phyloP scores from a whole-genome alignment of 345 rosid species.

The Cardamine chenopodiifolia region DNA sequence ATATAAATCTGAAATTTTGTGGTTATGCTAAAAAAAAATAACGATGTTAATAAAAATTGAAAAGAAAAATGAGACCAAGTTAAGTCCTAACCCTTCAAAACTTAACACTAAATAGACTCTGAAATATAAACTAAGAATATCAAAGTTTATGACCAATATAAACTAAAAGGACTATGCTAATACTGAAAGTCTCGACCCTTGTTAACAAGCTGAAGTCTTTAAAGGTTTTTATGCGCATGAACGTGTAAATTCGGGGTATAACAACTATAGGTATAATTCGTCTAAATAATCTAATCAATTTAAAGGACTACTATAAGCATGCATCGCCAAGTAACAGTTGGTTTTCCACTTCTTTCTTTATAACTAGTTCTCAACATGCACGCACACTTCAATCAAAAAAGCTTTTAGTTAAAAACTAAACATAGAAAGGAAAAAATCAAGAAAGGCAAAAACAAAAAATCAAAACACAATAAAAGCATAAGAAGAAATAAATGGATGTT shows the following conservation, averaged over 20 bases:
- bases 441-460: not conserved
- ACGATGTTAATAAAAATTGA: too few relatives aligned
- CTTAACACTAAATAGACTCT: too few relatives aligned
- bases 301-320: not conserved
- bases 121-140: too few relatives aligned
- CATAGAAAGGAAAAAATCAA: not conserved
- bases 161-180: too few relatives aligned
- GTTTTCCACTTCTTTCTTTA: not conserved
- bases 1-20: too few relatives aligned
- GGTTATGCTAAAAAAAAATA: too few relatives aligned
- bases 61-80: too few relatives aligned
- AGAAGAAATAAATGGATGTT: not conserved
- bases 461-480: slow-evolving; percentile 14
- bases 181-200: too few relatives aligned
- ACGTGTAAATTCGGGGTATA: not conserved
- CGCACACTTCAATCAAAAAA: slow-evolving; percentile 10
- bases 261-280: not conserved
- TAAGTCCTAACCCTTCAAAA: too few relatives aligned
- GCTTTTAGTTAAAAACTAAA: slow-evolving; percentile 6
- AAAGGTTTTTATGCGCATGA: not conserved
- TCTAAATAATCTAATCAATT: not conserved
- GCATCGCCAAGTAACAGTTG: not conserved
- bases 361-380: not conserved
- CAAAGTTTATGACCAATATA: too few relatives aligned
- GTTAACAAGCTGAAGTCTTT: too few relatives aligned